Evolutionary conservation across 768 basidiomycete species (phyloP), one percentile per base, ranked within the genome.

Genomic region (Cystofilobasidium macerans): DNA sequence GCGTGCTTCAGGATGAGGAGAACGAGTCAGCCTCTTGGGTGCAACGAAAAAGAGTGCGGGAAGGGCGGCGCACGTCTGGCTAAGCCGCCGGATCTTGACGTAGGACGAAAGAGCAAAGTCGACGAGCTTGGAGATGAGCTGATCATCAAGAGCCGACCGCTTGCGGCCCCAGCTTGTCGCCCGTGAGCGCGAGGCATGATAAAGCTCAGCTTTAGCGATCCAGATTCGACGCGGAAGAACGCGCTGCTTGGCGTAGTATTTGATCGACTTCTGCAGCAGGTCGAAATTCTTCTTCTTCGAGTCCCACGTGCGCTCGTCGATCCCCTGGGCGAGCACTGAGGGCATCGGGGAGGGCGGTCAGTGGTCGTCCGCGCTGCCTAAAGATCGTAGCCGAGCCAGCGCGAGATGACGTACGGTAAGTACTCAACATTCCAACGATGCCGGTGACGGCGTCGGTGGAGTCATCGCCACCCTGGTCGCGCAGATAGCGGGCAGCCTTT

Each of bases 101-200:
- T 90, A 90, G 4, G 84, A 85, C 0, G 88, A 90, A 28, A 90
- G 77, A 43, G 87, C 86, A 43, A 89, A 76, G 70, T 87, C 86
- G 13, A 85, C 79, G 24, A 90, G 75, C 72, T 88, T 86, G 8
- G 77, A 73, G 9, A 90, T 77, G 26, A 90, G 77, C 67, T 76
- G 77, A 72, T 89, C 87, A 68, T 89, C 88, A n/a, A 88, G 78
- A 38, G 79, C 81, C 12, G 86, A 85, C 33, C 89, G 83, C 47
- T 82, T 80, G 53, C 88, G 85, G 74, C 86, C 87, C 58, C 88
- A 73, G 1, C 86, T 81, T 69, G 88, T 85, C 81, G 88, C 84
- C 72, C 87, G 87, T 40, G 88, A 77, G 33, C 88, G 83, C 11
- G 83, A 83, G 57, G 82, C 84, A 38, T 60, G 59, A 30, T 67